Percentiles rank a stretch among this genome's conserved stretches.
These are phyloP conservation scores for Pyrenochaeta sp. DNA, from an alignment of 2,329 filamentous ascomycete genomes.

Conservation along the genomic window DNA sequence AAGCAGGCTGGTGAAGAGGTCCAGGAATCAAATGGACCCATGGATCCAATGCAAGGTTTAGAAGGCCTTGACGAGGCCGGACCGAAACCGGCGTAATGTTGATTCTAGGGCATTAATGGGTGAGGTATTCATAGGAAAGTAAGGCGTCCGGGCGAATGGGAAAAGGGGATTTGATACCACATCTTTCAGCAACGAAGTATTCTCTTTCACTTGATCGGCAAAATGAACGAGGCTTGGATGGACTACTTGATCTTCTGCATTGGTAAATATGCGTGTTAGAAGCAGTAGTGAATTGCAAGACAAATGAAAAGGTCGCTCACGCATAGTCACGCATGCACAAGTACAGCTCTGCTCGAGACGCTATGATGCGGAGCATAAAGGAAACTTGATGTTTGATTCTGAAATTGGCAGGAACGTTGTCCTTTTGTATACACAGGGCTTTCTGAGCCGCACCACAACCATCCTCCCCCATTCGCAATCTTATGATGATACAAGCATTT, in stretches of 20 bases:
- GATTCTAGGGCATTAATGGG: background rate
- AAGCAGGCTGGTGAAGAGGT: slow-evolving; percentile 66
- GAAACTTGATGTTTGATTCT: slow-evolving; percentile 36
- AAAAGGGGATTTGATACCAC: slow-evolving; percentile 11
- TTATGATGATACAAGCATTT: slow-evolving; percentile 17
- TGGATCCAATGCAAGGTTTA: slow-evolving; percentile 94
- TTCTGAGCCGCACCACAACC: slow-evolving; percentile 16
- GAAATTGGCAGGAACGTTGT: slow-evolving; percentile 20
- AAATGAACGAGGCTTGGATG: background rate
- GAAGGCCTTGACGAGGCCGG: slow-evolving; percentile 94
- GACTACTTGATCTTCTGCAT: background rate
- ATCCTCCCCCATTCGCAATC: slow-evolving; percentile 9
- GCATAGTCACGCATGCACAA: too few relatives aligned
- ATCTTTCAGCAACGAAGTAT: background rate
- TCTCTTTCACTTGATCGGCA: background rate
- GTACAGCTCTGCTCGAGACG: background rate
- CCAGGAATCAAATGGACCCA: slow-evolving; percentile 62
- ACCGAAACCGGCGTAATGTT: slow-evolving; percentile 73
- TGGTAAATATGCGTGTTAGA: background rate
- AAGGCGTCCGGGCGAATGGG: slow-evolving; percentile 33
- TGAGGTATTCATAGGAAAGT: slow-evolving; percentile 4
- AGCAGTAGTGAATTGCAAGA: background rate
- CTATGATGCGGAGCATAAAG: slow-evolving; percentile 23
- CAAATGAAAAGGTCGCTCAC: background rate
- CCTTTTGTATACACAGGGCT: slow-evolving; percentile 37